phyloP scores from a whole-genome alignment of 1,284 basidiomycete genomes.

The Puccinia horiana region DNA sequence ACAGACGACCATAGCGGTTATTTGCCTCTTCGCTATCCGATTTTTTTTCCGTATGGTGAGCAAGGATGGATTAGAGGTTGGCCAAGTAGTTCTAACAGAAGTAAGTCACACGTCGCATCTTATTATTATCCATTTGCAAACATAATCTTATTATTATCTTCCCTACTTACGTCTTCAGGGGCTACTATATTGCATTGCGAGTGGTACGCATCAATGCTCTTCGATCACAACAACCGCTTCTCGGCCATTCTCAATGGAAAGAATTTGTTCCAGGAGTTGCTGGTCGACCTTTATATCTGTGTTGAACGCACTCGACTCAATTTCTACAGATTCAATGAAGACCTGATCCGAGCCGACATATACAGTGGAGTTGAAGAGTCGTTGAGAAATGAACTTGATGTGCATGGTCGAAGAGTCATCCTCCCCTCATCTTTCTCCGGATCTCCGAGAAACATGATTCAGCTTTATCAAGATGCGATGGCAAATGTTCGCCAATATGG shows the following conservation, averaged over 20 bases:
- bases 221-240: not conserved
- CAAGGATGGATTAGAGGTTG: not conserved
- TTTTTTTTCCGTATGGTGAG: not conserved
- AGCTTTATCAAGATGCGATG: slow-evolving; percentile 31
- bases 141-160: not conserved
- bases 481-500: not conserved
- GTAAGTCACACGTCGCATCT: not conserved
- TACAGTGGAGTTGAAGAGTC: not conserved
- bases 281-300: slow-evolving; percentile 58
- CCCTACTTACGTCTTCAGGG: not conserved
- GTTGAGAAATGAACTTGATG: not conserved
- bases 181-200: not conserved
- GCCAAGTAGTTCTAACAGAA: not conserved
- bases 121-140: not conserved
- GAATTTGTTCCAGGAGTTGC: slow-evolving; percentile 61
- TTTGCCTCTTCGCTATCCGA: slow-evolving; percentile 7
- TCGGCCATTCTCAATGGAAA: not conserved
- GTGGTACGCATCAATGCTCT: not conserved
- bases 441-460: not conserved
- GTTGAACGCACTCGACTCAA: slow-evolving; percentile 56
- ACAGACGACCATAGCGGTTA: not conserved
- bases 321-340: slow-evolving; percentile 59
- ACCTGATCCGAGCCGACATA: not conserved
- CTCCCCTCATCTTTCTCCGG: slow-evolving; percentile 12
- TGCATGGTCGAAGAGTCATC: not conserved